Evolutionary conservation across 768 basidiomycete species (phyloP).

Genomic region (Auricularia auricula-judae): DNA sequence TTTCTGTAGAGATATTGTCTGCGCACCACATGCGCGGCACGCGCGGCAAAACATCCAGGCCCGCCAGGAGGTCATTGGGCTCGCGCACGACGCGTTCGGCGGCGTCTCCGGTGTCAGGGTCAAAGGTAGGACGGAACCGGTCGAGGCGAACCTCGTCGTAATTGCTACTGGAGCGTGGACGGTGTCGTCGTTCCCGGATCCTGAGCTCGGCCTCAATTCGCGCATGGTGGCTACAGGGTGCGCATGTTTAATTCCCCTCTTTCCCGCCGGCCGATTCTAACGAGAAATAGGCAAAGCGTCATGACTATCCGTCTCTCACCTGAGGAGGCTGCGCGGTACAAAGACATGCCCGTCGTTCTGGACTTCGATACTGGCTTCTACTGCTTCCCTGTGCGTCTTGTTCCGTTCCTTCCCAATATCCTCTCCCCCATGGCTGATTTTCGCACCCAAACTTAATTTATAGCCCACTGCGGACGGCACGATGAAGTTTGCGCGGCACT

Average conservation of each 20-base stretch:
- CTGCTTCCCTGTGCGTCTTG: conserved; percentile 57
- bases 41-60: too few relatives aligned
- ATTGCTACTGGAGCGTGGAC: conserved; percentile 82
- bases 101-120: conserved; percentile 12
- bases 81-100: conserved; percentile 30
- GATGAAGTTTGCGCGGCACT: conserved; percentile 72
- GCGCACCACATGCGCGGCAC: too few relatives aligned
- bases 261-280: not conserved
- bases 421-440: not conserved
- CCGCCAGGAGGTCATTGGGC: conserved; percentile 40
- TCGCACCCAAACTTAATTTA: too few relatives aligned
- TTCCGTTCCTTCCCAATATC: not conserved
- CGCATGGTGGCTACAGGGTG: conserved; percentile 75
- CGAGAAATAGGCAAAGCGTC: conserved; percentile 53
- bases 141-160: conserved; percentile 51
- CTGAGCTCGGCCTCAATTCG: conserved; percentile 37
- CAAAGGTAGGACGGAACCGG: conserved; percentile 10
- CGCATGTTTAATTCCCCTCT: conserved; percentile 11
- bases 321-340: conserved; percentile 57
- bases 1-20: too few relatives aligned
- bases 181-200: conserved; percentile 48
- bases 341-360: conserved; percentile 54
- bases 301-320: conserved; percentile 63
- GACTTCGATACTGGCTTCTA: conserved; percentile 71
- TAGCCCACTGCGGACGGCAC: conserved; percentile 60